These are phyloP conservation scores for Exophiala alcalophila DNA, from an alignment of 2,329 filamentous ascomycete genomes.

Conservation along the genomic window DNA sequence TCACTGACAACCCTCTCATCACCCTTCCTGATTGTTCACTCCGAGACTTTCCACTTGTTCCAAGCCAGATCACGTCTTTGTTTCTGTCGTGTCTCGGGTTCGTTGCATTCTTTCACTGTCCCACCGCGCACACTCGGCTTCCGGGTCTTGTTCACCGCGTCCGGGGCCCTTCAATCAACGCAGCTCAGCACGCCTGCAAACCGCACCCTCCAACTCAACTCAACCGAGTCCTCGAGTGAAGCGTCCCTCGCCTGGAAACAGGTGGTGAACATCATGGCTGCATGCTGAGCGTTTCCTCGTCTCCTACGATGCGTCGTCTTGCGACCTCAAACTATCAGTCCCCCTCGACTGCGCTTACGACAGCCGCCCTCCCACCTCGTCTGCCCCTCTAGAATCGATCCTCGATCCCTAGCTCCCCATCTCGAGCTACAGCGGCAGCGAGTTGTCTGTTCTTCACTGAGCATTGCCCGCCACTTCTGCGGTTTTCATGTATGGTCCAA, in stretches of 20 bases:
- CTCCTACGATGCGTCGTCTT: constrained; percentile 20
- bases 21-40: too few relatives aligned
- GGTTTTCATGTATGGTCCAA: constrained; percentile 3
- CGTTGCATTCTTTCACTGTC: too few relatives aligned
- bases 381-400: constrained; percentile 13
- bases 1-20: too few relatives aligned
- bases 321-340: constrained; percentile 18
- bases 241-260: background rate
- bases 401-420: background rate
- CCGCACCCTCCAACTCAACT: constrained; percentile 2
- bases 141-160: too few relatives aligned
- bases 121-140: background rate
- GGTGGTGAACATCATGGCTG: constrained; percentile 17
- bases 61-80: too few relatives aligned
- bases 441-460: background rate
- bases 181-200: too few relatives aligned
- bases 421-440: constrained; percentile 2
- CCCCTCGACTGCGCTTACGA: constrained; percentile 26
- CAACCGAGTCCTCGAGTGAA: background rate
- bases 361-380: constrained; percentile 11
- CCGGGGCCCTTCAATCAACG: too few relatives aligned
- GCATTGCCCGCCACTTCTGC: constrained; percentile 3
- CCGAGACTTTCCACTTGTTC: too few relatives aligned
- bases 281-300: constrained; percentile 16
- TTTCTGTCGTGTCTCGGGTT: too few relatives aligned